phyloP scores from a whole-genome alignment of 352 stramenopile genomes.

The Globisporangium orthogonon region DNA sequence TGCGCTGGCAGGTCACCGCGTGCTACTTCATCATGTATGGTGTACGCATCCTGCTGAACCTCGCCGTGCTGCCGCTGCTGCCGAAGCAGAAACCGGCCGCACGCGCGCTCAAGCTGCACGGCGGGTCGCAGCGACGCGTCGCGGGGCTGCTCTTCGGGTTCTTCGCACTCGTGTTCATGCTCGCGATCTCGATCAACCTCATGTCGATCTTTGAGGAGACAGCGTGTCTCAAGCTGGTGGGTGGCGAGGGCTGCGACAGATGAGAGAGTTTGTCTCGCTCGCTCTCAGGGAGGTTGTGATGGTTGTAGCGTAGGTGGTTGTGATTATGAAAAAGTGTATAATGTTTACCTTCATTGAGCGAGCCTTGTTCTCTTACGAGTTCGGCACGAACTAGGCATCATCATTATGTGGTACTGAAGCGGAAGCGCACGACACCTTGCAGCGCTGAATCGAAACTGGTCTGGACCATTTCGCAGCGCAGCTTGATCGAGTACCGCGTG shows the following conservation, averaged over 20 bases:
- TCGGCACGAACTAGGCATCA: too few species aligned
- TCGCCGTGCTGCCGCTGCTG: slow-evolving; percentile 43
- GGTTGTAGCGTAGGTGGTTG: not conserved
- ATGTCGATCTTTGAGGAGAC: slow-evolving; percentile 54
- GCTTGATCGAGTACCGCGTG: slow-evolving; percentile 21
- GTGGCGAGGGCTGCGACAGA: slow-evolving; percentile 40
- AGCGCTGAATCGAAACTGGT: slow-evolving; percentile 16
- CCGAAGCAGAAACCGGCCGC: slow-evolving; percentile 43
- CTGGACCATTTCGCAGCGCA: slow-evolving; percentile 22
- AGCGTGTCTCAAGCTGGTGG: slow-evolving; percentile 50
- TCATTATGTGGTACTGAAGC: slow-evolving; percentile 14
- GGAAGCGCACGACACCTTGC: slow-evolving; percentile 9
- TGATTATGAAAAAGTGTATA: not conserved
- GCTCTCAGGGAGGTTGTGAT: not conserved
- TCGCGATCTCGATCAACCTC: slow-evolving; percentile 46
- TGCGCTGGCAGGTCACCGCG: slow-evolving; percentile 51
- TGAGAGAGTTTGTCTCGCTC: not conserved
- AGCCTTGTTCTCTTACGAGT: not conserved
- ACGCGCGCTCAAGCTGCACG: slow-evolving; percentile 41
- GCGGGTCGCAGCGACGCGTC: slow-evolving; percentile 31
- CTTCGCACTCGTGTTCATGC: slow-evolving; percentile 35
- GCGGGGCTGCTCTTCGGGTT: slow-evolving; percentile 28
- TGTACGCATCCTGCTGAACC: slow-evolving; percentile 32
- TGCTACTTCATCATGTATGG: slow-evolving; percentile 53
- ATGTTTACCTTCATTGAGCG: not conserved